phyloP scores from a whole-genome alignment of 202 grass and related monocot species.

The Hordeum pubiflorum region DNA sequence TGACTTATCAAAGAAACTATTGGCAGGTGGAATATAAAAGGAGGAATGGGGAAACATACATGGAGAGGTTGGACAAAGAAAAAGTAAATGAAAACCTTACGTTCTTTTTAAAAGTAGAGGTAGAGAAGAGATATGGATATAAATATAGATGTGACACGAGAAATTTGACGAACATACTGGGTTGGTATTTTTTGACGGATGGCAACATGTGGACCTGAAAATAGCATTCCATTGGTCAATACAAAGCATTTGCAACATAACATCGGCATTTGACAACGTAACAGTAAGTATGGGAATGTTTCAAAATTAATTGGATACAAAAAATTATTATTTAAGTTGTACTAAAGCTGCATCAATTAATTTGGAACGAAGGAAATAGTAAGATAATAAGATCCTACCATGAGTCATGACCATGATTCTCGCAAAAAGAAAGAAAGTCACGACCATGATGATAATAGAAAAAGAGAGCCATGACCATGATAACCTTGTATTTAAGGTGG shows the following conservation, averaged over 20 bases:
- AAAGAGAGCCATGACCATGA: not conserved
- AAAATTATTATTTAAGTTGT: too few species aligned
- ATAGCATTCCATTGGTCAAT: not conserved
- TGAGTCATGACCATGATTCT: not conserved
- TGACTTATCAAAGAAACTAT: too few species aligned
- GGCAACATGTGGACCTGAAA: not conserved
- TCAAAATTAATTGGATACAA: not conserved
- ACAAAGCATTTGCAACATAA: not conserved
- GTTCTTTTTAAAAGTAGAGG: too few species aligned
- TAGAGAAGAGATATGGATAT: too few species aligned
- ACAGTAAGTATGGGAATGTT: not conserved
- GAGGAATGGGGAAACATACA: too few species aligned
- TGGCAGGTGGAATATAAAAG: too few species aligned
- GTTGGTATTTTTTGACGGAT: not conserved
- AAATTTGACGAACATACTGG: not conserved
- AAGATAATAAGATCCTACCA: not conserved
- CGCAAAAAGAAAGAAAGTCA: not conserved
- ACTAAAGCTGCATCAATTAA: too few species aligned
- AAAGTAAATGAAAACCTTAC: too few species aligned
- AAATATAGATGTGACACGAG: not conserved
- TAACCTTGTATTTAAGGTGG: not conserved
- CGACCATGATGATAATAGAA: not conserved
- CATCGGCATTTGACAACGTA: not conserved
- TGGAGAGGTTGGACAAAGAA: too few species aligned
- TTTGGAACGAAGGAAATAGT: too few species aligned